Evolutionary conservation across 2,329 filamentous ascomycete genomes (phyloP).

Genomic region (Leptographium wingfieldii): DNA sequence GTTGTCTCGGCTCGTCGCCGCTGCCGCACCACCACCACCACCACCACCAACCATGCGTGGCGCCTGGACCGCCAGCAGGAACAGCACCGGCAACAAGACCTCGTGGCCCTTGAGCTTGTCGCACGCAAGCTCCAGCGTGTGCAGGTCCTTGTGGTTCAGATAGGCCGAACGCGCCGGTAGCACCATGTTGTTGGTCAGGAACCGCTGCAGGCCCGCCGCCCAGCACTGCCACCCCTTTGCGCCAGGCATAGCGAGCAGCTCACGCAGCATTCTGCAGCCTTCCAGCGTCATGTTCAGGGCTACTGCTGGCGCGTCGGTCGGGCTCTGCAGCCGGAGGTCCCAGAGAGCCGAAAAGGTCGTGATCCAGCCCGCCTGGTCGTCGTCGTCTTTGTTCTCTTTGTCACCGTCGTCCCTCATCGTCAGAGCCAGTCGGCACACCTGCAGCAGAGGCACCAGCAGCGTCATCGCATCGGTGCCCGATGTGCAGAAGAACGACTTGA

Average conservation of each 20-base stretch:
- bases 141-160: conserved; percentile 24
- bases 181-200: conserved; percentile 38
- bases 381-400: conserved; percentile 1
- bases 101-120: conserved; percentile 6
- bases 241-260: conserved; percentile 20
- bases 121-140: not conserved
- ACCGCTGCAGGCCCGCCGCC: conserved; percentile 32
- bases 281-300: conserved; percentile 32
- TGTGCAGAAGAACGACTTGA: conserved; percentile 42
- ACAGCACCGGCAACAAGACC: conserved; percentile 30
- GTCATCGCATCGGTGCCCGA: conserved; percentile 33
- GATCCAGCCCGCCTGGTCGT: conserved; percentile 34
- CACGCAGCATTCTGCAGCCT: conserved; percentile 26
- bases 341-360: conserved; percentile 33
- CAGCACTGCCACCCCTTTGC: conserved; percentile 24
- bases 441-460: conserved; percentile 32
- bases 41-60: conserved; percentile 19
- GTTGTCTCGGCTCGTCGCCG: conserved; percentile 20
- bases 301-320: conserved; percentile 34
- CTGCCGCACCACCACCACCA: conserved; percentile 22
- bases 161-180: conserved; percentile 37
- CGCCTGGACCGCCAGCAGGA: conserved; percentile 24
- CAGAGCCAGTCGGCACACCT: conserved; percentile 30
- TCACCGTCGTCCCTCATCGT: conserved; percentile 8
- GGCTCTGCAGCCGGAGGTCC: conserved; percentile 40